Evolutionary conservation across 805 yeast genomes (phyloP).

Genomic region (Cyberlindnera saturnus): DNA sequence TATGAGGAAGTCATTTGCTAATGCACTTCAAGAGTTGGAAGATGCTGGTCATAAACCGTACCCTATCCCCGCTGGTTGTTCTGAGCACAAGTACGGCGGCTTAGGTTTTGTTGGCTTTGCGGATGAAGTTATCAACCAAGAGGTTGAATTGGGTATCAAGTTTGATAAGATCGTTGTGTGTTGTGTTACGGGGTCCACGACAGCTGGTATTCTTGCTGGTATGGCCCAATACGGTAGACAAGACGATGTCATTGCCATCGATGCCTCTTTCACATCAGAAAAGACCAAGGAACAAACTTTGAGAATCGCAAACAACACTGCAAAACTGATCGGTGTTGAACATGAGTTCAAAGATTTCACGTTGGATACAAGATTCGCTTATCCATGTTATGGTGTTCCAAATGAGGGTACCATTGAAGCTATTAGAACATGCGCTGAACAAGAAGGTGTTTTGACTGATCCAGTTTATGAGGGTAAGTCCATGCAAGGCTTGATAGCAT

Average conservation of each 20-base stretch:
- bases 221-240: conserved; percentile 15
- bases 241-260: conserved; percentile 14
- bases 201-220: conserved; percentile 15
- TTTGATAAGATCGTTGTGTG: conserved; percentile 16
- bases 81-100: conserved; percentile 16
- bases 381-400: conserved; percentile 15
- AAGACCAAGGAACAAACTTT: conserved; percentile 13
- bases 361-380: conserved; percentile 13
- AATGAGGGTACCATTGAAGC: conserved; percentile 16
- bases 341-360: conserved; percentile 9
- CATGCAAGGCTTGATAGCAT: conserved; percentile 13
- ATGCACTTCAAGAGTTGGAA: conserved; percentile 10
- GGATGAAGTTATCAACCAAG: conserved; percentile 11
- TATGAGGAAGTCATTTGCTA: conserved; percentile 13
- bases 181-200: conserved; percentile 15
- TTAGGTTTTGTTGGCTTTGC: conserved; percentile 14
- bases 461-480: conserved; percentile 17
- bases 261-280: conserved; percentile 15
- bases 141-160: conserved; percentile 7
- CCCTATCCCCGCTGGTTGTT: conserved; percentile 14
- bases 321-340: conserved; percentile 13
- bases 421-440: conserved; percentile 15
- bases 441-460: conserved; percentile 14
- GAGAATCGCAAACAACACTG: conserved; percentile 15
- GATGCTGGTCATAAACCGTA: conserved; percentile 11